Conservation (phyloP, 208 protist genomes). For the Vickermania spadyakhi region DNA sequence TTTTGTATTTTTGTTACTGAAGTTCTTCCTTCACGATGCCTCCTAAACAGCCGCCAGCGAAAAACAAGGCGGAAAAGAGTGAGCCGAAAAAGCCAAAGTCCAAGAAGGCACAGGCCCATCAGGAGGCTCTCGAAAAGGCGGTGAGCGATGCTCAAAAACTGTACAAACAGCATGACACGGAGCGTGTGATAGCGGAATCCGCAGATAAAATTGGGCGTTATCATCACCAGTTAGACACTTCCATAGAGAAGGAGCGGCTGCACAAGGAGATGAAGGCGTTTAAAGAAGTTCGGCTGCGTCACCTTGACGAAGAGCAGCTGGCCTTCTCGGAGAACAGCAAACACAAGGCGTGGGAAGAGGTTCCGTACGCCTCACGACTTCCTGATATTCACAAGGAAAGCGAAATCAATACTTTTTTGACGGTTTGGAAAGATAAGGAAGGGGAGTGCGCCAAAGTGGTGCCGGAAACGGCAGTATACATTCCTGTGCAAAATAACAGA, state of each 20-base stretch:
- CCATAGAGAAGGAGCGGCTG: conserved; percentile 56
- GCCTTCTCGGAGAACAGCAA: conserved; percentile 73
- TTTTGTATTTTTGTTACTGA: not conserved
- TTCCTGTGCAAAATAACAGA: conserved; percentile 1
- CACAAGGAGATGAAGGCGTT: conserved; percentile 35
- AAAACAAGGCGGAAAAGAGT: conserved; percentile 10
- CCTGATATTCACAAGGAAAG: conserved; percentile 65
- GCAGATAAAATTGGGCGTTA: conserved; percentile 49
- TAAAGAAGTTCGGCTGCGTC: conserved; percentile 19
- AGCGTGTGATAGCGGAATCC: conserved; percentile 36
- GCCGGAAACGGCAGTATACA: conserved; percentile 26
- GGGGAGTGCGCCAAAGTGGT: conserved; percentile 15
- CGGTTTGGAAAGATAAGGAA: conserved; percentile 57
- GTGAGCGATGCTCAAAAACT: conserved; percentile 44
- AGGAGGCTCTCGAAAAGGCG: conserved; percentile 50
- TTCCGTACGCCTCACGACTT: conserved; percentile 62
- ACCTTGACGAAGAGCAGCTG: conserved; percentile 39
- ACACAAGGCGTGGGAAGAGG: conserved; percentile 53
- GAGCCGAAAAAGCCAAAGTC: conserved; percentile 28
- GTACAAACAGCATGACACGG: conserved; percentile 77
- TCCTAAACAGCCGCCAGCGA: conserved; percentile 17
- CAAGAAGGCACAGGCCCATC: conserved; percentile 40
- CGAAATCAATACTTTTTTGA: conserved; percentile 87
- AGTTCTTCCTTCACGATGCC: conserved; percentile 9
- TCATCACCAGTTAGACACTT: conserved; percentile 25